Conservation (phyloP, 2,329 filamentous ascomycete genomes). For the Periconia macrospinosa region DNA sequence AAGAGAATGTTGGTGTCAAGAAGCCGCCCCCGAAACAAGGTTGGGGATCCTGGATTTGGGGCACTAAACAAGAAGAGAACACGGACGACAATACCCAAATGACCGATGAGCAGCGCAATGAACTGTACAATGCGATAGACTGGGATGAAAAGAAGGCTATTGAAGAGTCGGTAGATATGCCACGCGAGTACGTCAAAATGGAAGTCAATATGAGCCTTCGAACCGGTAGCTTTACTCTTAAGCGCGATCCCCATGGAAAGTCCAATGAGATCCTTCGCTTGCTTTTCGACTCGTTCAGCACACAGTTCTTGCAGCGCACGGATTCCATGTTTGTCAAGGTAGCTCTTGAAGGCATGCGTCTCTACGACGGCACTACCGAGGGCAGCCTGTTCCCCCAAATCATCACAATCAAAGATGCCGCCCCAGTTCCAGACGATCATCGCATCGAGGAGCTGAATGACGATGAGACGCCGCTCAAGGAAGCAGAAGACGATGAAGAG, state of each 20-base stretch:
- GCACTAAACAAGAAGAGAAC: conserved; percentile 62
- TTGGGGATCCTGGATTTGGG: conserved; percentile 93
- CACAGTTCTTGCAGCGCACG: conserved; percentile 84
- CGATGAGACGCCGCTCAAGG: conserved; percentile 49
- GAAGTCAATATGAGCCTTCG: conserved; percentile 91
- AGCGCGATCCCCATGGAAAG: conserved; percentile 78
- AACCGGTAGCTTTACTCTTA: conserved; percentile 93
- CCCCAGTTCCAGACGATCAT: conserved; percentile 56
- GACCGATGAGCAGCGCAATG: conserved; percentile 93
- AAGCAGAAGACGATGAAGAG: conserved; percentile 49
- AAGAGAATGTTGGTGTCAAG: conserved; percentile 89
- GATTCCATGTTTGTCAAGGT: conserved; percentile 89
- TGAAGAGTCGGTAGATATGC: conserved; percentile 83
- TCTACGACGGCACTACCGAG: conserved; percentile 94
- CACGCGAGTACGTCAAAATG: conserved; percentile 88
- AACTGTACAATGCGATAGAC: conserved; percentile 95
- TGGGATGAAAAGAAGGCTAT: conserved; percentile 96
- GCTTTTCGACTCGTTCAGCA: conserved; percentile 92
- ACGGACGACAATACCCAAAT: conserved; percentile 80
- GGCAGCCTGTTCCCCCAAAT: conserved; percentile 93
- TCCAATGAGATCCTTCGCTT: conserved; percentile 81
- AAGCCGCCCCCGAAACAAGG: conserved; percentile 76
- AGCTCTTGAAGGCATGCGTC: conserved; percentile 86
- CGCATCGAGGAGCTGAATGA: conserved; percentile 53
- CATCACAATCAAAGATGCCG: conserved; percentile 89